Evolutionary conservation across 192 early-diverging fungal genomes (phyloP).

Genomic region (Mortierella hygrophila): DNA sequence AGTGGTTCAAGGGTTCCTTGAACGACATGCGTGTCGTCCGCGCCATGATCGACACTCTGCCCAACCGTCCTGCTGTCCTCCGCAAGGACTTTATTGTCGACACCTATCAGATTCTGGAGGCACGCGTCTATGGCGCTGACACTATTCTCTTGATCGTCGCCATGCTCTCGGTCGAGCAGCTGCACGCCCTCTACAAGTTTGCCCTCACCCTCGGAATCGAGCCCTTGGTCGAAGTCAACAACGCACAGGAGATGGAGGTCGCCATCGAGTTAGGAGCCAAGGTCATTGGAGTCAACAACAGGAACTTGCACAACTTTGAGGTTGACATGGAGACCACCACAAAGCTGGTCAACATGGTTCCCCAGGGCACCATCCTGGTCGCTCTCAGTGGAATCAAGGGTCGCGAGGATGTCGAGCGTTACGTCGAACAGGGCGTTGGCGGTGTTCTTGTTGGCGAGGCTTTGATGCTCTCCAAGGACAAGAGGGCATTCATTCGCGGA

Average conservation of each 20-base stretch:
- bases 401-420: constrained; percentile 86
- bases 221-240: constrained; percentile 99
- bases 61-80: constrained; percentile 90
- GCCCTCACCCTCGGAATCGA: constrained; percentile 91
- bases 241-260: constrained; percentile 86
- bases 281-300: constrained; percentile 98
- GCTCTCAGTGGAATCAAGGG: constrained; percentile 93
- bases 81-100: constrained; percentile 98
- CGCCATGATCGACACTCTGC: constrained; percentile 67
- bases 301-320: constrained; percentile 96
- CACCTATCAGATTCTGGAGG: constrained; percentile 96
- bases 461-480: constrained; percentile 88
- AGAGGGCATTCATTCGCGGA: constrained; percentile 79
- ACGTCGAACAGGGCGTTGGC: constrained; percentile 80
- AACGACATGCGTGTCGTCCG: constrained; percentile 94
- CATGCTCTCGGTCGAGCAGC: constrained; percentile 81
- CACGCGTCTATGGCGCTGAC: constrained; percentile 95
- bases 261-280: constrained; percentile 86
- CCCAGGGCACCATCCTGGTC: constrained; percentile 77
- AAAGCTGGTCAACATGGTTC: constrained; percentile 82
- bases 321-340: constrained; percentile 93
- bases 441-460: constrained; percentile 96
- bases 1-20: constrained; percentile 97
- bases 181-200: constrained; percentile 79
- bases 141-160: constrained; percentile 97